Conservation (phyloP, 2,329 filamentous ascomycete species). For the Talaromyces sp. region DNA sequence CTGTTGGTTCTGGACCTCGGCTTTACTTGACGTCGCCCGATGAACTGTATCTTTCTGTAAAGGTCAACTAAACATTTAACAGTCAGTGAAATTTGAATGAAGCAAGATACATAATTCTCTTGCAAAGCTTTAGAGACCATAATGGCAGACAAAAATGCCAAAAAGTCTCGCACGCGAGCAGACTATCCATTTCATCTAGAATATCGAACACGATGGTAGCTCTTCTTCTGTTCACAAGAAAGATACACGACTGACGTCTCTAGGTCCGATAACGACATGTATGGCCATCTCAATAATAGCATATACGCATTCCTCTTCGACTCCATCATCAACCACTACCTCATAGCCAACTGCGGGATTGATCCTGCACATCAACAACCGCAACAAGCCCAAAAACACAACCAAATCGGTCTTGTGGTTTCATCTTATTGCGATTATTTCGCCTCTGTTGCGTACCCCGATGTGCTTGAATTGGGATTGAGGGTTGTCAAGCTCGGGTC, state of each 20-base stretch:
- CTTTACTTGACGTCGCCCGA: neutral
- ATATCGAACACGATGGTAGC: constrained; percentile 80
- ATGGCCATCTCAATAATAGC: constrained; percentile 87
- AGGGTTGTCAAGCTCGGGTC: constrained; percentile 79
- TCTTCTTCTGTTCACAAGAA: too few species aligned
- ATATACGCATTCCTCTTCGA: constrained; percentile 87
- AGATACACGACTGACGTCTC: neutral
- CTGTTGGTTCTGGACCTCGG: constrained; percentile 2
- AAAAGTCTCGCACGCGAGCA: constrained; percentile 56
- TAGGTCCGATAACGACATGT: constrained; percentile 94
- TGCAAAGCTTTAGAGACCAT: constrained; percentile 17
- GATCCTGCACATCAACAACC: constrained; percentile 47
- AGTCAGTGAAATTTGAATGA: neutral
- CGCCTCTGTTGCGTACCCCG: constrained; percentile 74
- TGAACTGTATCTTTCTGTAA: neutral
- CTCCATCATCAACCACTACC: constrained; percentile 82
- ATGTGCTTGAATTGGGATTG: constrained; percentile 74
- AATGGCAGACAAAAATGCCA: constrained; percentile 45
- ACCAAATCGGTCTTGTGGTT: constrained; percentile 78
- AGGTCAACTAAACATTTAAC: too few species aligned
- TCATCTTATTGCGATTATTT: constrained; percentile 85
- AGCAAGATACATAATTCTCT: neutral
- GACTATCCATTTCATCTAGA: constrained; percentile 79
- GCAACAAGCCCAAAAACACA: constrained; percentile 29
- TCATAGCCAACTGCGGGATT: constrained; percentile 73